Conservation (phyloP, 345 rosid species). For the Lepidium didymum region DNA sequence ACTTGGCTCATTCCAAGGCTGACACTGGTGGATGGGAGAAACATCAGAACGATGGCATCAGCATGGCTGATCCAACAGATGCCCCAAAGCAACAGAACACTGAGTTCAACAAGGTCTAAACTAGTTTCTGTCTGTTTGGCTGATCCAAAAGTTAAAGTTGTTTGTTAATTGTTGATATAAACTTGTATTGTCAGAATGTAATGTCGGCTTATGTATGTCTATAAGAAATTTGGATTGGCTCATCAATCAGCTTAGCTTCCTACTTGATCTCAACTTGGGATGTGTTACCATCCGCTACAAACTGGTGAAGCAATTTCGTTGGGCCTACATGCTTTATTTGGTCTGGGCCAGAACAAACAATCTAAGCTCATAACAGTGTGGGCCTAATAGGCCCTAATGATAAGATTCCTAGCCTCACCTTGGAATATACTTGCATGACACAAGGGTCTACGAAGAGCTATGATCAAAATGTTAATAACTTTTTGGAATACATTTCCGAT, state of each 20-base stretch:
- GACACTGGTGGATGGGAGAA: slow-evolving; percentile 97
- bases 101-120: slow-evolving; percentile 46
- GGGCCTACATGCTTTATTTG: neutral
- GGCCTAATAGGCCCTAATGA: neutral
- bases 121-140: neutral
- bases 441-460: slow-evolving; percentile 3
- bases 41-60: slow-evolving; percentile 70
- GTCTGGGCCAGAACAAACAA: neutral
- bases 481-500: slow-evolving; percentile 4
- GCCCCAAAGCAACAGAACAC: slow-evolving; percentile 39
- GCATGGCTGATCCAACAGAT: slow-evolving; percentile 19
- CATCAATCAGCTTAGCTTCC: neutral
- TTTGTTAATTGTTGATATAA: slow-evolving; percentile 21
- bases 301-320: too few relatives aligned
- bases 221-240: neutral
- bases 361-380: neutral
- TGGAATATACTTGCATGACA: slow-evolving; percentile 24
- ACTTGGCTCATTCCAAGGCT: slow-evolving; percentile 78
- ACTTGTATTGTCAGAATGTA: slow-evolving; percentile 3
- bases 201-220: slow-evolving; percentile 13
- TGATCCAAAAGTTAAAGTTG: slow-evolving; percentile 4
- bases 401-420: neutral
- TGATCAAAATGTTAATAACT: slow-evolving; percentile 5
- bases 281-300: neutral
- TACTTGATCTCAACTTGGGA: neutral